A percentile compares a stretch with the other conserved stretches of the same genome.
These are phyloP conservation scores for Fusarium tricinctum DNA, from an alignment of 2,329 filamentous ascomycete genomes.

Conservation along the genomic window DNA sequence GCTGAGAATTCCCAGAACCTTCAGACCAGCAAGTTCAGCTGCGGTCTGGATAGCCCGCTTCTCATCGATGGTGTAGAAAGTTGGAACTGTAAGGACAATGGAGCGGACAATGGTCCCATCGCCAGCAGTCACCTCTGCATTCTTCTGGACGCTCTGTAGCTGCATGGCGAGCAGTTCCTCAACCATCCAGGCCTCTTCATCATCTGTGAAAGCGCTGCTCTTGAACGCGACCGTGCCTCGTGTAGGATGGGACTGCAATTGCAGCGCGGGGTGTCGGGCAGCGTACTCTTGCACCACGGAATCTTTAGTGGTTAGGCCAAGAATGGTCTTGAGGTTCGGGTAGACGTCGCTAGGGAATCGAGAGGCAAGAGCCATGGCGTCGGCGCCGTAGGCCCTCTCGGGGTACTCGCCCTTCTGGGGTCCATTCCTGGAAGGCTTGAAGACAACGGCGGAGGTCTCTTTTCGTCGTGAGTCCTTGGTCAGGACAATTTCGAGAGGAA, in stretches of 20 bases:
- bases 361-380: slow-evolving; percentile 87
- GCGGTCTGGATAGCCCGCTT: slow-evolving; percentile 87
- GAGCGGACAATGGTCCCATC: slow-evolving; percentile 81
- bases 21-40: slow-evolving; percentile 88
- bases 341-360: slow-evolving; percentile 95
- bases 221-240: slow-evolving; percentile 84
- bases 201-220: slow-evolving; percentile 74
- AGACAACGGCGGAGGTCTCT: slow-evolving; percentile 90
- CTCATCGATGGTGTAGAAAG: slow-evolving; percentile 92
- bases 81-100: slow-evolving; percentile 88
- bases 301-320: slow-evolving; percentile 78
- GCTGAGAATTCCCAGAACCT: slow-evolving; percentile 85
- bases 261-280: slow-evolving; percentile 81
- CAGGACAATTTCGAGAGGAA: slow-evolving; percentile 96
- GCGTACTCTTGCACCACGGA: slow-evolving; percentile 78
- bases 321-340: slow-evolving; percentile 89
- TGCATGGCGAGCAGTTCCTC: slow-evolving; percentile 98
- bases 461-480: slow-evolving; percentile 98
- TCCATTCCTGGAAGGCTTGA: slow-evolving; percentile 84
- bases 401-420: slow-evolving; percentile 78
- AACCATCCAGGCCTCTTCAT: slow-evolving; percentile 79
- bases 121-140: slow-evolving; percentile 87
- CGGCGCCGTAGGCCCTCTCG: slow-evolving; percentile 91
- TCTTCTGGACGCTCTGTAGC: slow-evolving; percentile 89
- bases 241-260: slow-evolving; percentile 70